These are phyloP conservation scores for Trametes cinnabarina DNA, from an alignment of 768 basidiomycete genomes.

Conservation along the genomic window DNA sequence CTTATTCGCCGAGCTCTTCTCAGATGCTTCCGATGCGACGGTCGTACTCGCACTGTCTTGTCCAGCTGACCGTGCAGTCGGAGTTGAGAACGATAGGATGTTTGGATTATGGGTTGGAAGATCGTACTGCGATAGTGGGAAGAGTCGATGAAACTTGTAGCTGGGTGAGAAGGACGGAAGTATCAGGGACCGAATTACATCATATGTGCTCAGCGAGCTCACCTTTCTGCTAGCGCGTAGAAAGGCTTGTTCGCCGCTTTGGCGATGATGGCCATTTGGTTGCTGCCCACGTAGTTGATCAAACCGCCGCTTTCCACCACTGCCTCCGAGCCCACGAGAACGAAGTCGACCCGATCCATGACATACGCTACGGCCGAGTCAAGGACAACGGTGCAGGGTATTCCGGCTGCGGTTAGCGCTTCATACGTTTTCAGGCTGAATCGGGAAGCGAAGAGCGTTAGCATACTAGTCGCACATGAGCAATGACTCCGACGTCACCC, in stretches of 20 bases:
- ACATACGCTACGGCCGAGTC: constrained; percentile 97
- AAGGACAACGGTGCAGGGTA: constrained; percentile 91
- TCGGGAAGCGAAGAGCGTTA: constrained; percentile 8
- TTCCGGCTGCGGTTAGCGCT: constrained; percentile 80
- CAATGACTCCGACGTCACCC: constrained; percentile 54
- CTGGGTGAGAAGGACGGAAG: constrained; percentile 38
- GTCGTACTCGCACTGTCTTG: constrained; percentile 11
- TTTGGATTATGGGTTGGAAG: constrained; percentile 76
- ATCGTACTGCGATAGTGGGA: constrained; percentile 90
- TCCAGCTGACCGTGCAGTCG: constrained; percentile 18
- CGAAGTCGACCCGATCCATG: constrained; percentile 95
- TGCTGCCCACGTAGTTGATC: constrained; percentile 91
- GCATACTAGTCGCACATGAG: constrained; percentile 6
- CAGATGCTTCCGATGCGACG: not conserved
- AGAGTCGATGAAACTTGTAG: constrained; percentile 96
- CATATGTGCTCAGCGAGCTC: constrained; percentile 11
- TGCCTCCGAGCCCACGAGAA: constrained; percentile 95
- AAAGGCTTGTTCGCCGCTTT: constrained; percentile 94
- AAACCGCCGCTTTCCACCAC: constrained; percentile 95
- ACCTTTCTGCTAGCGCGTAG: constrained; percentile 94
- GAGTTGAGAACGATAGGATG: constrained; percentile 67
- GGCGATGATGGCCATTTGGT: constrained; percentile 95
- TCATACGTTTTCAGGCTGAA: constrained; percentile 90
- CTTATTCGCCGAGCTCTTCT: constrained; percentile 1
- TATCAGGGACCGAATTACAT: constrained; percentile 13